Conservation (phyloP, 2,329 filamentous ascomycete species). For the Bipolaris cookei region DNA sequence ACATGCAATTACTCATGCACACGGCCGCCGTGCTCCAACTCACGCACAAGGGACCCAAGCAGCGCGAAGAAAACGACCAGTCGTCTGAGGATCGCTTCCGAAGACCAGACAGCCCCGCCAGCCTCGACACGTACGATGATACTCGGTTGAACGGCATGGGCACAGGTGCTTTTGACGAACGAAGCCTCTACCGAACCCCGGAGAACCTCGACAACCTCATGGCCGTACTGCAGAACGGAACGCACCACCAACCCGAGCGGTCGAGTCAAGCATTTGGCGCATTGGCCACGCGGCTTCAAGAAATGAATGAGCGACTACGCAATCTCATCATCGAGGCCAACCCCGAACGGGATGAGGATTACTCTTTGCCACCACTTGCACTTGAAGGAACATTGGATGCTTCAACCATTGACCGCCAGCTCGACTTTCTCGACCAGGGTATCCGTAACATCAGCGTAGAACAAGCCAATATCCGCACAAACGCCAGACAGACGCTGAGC, state of each 20-base stretch:
- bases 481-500: constrained; percentile 36
- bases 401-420: constrained; percentile 58
- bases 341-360: constrained; percentile 53
- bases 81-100: constrained; percentile 37
- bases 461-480: constrained; percentile 50
- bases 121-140: constrained; percentile 72
- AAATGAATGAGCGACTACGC: constrained; percentile 70
- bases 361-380: constrained; percentile 37
- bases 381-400: constrained; percentile 27
- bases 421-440: constrained; percentile 74
- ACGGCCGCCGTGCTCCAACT: constrained; percentile 91
- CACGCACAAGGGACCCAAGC: constrained; percentile 78
- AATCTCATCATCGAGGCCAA: constrained; percentile 70
- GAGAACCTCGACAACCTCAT: constrained; percentile 65
- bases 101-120: constrained; percentile 76
- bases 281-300: constrained; percentile 70
- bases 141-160: constrained; percentile 58
- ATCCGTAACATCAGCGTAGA: constrained; percentile 67
- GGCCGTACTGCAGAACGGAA: constrained; percentile 47
- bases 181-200: constrained; percentile 72
- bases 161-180: constrained; percentile 75
- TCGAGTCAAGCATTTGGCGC: constrained; percentile 61
- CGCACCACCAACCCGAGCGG: constrained; percentile 38
- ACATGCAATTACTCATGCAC: constrained; percentile 80
- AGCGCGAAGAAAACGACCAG: constrained; percentile 58